Evolutionary conservation across 164 flowering plant species (phyloP).

Genomic region (Kalanchoe fedtschenkoi): DNA sequence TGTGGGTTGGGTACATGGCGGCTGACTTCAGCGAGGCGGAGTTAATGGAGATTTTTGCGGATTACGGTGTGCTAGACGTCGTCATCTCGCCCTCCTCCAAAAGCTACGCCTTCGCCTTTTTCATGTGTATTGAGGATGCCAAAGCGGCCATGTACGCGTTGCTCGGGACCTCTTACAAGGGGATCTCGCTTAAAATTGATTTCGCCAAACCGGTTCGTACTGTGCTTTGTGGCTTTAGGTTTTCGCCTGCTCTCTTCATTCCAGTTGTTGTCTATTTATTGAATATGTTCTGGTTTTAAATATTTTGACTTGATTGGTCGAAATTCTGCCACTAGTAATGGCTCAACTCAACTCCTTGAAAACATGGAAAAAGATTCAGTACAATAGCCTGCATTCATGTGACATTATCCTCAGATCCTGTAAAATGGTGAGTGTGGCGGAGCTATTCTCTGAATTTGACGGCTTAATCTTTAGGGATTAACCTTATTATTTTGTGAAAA

Average conservation of each 20-base stretch:
- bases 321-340: too few relatives aligned
- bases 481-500: too few relatives aligned
- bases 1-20: slow-evolving; percentile 74
- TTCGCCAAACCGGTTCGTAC: slow-evolving; percentile 85
- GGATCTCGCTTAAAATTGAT: slow-evolving; percentile 59
- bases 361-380: too few relatives aligned
- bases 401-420: too few relatives aligned
- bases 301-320: too few relatives aligned
- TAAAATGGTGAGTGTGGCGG: too few relatives aligned
- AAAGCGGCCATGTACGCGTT: slow-evolving; percentile 56
- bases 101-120: slow-evolving; percentile 60
- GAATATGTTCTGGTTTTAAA: not conserved
- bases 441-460: too few relatives aligned
- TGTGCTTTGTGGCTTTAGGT: slow-evolving; percentile 13
- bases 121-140: slow-evolving; percentile 59
- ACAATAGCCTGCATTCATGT: too few relatives aligned
- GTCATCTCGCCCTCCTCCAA: slow-evolving; percentile 42
- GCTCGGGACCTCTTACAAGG: slow-evolving; percentile 41
- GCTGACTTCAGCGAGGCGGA: slow-evolving; percentile 51
- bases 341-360: too few relatives aligned
- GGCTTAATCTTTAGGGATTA: too few relatives aligned
- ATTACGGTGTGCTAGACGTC: slow-evolving; percentile 51
- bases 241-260: slow-evolving; percentile 5
- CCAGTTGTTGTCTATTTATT: not conserved
- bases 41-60: slow-evolving; percentile 39